Evolutionary conservation across 1,284 basidiomycete genomes (phyloP).

Genomic region (Pseudozyma hubeiensis): DNA sequence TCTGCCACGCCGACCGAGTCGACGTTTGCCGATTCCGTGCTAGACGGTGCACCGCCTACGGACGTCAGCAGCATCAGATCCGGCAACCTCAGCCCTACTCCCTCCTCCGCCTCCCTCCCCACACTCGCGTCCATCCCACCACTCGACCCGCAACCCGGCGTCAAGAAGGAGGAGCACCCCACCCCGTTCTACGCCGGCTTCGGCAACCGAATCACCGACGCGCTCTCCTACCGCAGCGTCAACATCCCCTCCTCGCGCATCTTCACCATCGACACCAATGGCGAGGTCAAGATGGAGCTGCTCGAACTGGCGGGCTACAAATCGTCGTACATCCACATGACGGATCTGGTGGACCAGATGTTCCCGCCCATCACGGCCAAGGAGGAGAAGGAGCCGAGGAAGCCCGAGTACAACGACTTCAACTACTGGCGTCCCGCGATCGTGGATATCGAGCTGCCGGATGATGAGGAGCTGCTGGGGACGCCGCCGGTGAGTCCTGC

Average conservation of each 20-base stretch:
- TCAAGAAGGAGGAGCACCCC: conserved; percentile 56
- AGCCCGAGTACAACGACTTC: conserved; percentile 93
- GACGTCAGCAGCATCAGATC: conserved; percentile 68
- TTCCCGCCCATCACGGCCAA: conserved; percentile 90
- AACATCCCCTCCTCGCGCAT: conserved; percentile 93
- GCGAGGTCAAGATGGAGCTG: conserved; percentile 97
- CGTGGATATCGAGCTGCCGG: conserved; percentile 79
- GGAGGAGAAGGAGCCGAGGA: conserved; percentile 74
- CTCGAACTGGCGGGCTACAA: conserved; percentile 96
- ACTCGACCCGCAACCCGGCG: conserved; percentile 20
- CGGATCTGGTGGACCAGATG: conserved; percentile 98
- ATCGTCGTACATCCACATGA: conserved; percentile 97
- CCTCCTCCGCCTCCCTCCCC: conserved; percentile 17
- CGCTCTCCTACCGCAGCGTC: conserved; percentile 93
- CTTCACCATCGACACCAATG: conserved; percentile 95
- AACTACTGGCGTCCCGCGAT: conserved; percentile 88
- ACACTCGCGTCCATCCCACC: conserved; percentile 4
- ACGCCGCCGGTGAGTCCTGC: conserved; percentile 80
- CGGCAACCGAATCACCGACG: conserved; percentile 98
- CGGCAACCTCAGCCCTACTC: not conserved
- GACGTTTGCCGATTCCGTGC: not conserved
- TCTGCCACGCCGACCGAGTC: conserved; percentile 2
- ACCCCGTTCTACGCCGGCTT: conserved; percentile 95
- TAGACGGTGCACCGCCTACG: conserved; percentile 1
- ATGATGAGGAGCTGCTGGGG: conserved; percentile 78